phyloP scores from a whole-genome alignment of 306 rosid species.

The Amphicarpaea edgeworthii region DNA sequence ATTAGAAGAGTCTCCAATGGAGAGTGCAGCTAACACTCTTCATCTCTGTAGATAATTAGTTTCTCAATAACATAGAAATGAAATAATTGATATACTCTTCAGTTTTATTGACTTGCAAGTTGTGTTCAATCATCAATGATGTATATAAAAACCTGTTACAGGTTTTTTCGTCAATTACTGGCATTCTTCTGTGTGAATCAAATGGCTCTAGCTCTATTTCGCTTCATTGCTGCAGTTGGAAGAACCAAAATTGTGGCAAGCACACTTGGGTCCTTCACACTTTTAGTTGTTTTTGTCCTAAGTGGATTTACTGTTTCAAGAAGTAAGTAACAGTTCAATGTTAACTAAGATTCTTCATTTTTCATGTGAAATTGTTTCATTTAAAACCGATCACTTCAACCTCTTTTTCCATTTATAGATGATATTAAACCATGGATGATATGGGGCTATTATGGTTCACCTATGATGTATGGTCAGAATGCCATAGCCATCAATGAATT shows the following conservation, averaged over 20 bases:
- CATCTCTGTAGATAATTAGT: background rate
- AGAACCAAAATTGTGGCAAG: slow-evolving; percentile 71
- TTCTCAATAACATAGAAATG: slow-evolving; percentile 1
- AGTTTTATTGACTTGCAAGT: background rate
- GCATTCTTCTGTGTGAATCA: slow-evolving; percentile 85
- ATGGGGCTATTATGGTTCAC: slow-evolving; percentile 87
- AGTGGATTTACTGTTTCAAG: slow-evolving; percentile 86
- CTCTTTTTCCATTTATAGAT: slow-evolving; percentile 49
- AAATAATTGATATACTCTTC: background rate
- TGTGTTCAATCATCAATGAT: slow-evolving; percentile 2
- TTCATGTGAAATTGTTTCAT: slow-evolving; percentile 13
- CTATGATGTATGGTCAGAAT: slow-evolving; percentile 93
- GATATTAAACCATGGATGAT: slow-evolving; percentile 77
- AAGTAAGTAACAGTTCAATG: slow-evolving; percentile 46
- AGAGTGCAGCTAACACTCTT: too few species aligned
- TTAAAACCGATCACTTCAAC: background rate
- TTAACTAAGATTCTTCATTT: background rate
- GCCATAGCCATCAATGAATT: slow-evolving; percentile 87
- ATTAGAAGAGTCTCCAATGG: too few species aligned
- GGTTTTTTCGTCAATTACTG: slow-evolving; percentile 80
- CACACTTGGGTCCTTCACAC: slow-evolving; percentile 66
- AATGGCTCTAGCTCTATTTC: slow-evolving; percentile 79
- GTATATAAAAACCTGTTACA: slow-evolving; percentile 38
- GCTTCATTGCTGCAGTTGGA: slow-evolving; percentile 87
- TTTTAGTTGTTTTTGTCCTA: slow-evolving; percentile 68